Base-by-base conservation (phyloP, 345 rosid species). In the Bruguiera parviflora region DNA sequence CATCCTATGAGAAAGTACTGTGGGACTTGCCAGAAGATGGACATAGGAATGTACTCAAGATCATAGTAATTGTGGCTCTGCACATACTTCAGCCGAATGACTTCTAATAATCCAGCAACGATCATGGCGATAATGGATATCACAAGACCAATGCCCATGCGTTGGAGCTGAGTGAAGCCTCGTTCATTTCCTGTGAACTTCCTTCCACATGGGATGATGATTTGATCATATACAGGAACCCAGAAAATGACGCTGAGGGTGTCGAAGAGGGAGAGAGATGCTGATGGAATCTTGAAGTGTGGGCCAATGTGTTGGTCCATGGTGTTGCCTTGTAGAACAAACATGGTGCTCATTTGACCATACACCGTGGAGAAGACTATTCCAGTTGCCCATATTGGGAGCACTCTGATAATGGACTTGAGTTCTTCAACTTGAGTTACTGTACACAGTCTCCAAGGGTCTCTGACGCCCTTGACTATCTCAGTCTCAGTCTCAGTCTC, bases 391-490 rank as follows among this genome's bases (percentile, higher is more conserved):
- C 93, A 94, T 51, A 94, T 66, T 5, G 96, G 98, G 15, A 88
- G 90, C 73, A 94, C 52, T 70, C 93, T 75, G 76, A 94, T 82
- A 64, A 94, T 51, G 8, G 96, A 79, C 72, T 94, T 91, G 15
- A 94, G 91, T 75, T 94, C 98, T 77, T 94, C 98, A 0, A 94
- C 90, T 82, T 94, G 96, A 11, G 98, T 94, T 19, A 92, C 93
- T 0, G 97, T 86, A 72, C 97, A 94, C 31, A 94, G 90, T 56
- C 78, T 83, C 98, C 98, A 94, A 5, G 87, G 84, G 58, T 87
- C 74, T 65, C 73, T 47, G 15, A 71, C 70, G 32, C 79, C 89
- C 70, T 90, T 87, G 64, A 67, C 39, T 9, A 71, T 70, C 35
- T 92, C 97, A 1, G 68, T 67, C 69, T 74, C 73, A 24, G n/a